Percentiles rank a stretch among this genome's conserved stretches.
Evolutionary conservation across 768 basidiomycete genomes (phyloP).

Genomic region (Strobilomyces echinocephalus): DNA sequence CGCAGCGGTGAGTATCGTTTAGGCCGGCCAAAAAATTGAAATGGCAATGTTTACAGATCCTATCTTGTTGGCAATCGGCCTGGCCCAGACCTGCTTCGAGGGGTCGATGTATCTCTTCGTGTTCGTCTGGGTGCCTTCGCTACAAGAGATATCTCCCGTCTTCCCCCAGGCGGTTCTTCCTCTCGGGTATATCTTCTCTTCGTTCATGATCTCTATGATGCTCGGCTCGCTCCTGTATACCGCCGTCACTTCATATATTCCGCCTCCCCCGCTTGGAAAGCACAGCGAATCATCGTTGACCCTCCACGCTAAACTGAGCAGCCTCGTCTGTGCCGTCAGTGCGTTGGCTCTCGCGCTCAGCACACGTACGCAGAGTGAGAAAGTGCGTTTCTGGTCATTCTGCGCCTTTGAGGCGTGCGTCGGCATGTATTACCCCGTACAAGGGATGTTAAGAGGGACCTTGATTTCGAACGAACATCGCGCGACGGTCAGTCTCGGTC

Average conservation of each 20-base stretch:
- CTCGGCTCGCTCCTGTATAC: constrained; percentile 71
- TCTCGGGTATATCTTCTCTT: constrained; percentile 74
- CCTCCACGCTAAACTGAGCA: constrained; percentile 64
- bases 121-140: constrained; percentile 74
- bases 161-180: constrained; percentile 44
- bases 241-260: constrained; percentile 37
- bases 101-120: constrained; percentile 85
- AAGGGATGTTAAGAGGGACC: constrained; percentile 65
- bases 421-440: constrained; percentile 75
- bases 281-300: constrained; percentile 39
- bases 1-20: constrained; percentile 36
- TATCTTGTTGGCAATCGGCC: constrained; percentile 56
- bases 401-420: constrained; percentile 74
- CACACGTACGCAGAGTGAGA: constrained; percentile 41
- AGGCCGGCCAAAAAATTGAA: background rate
- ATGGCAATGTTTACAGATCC: constrained; percentile 41
- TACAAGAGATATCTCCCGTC: constrained; percentile 54
- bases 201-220: constrained; percentile 82
- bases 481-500: constrained; percentile 54
- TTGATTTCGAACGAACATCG: constrained; percentile 68
- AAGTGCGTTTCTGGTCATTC: constrained; percentile 64
- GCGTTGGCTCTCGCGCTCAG: constrained; percentile 52
- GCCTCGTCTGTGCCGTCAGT: constrained; percentile 55
- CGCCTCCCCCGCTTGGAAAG: constrained; percentile 18
- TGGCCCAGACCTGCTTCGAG: constrained; percentile 78